Conservation (phyloP, 148 eudicot species). For the Cornus kousa region DNA sequence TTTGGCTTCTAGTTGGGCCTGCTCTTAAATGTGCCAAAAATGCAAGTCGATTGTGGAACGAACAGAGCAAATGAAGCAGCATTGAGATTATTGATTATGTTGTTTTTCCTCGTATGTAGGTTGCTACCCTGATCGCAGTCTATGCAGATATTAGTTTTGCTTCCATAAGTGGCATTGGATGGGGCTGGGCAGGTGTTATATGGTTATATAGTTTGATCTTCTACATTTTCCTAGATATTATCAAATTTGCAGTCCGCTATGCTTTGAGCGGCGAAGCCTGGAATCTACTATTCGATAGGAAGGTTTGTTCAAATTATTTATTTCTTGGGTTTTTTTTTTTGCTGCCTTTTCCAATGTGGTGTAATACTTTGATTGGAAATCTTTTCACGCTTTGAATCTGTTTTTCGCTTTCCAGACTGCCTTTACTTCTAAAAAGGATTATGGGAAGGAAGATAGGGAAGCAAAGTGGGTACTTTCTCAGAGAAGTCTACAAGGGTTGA, state of each 20-base stretch:
- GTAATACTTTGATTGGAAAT: neutral
- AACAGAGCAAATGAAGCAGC: neutral
- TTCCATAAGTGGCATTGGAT: constrained; percentile 69
- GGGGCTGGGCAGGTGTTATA: constrained; percentile 83
- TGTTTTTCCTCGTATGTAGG: constrained; percentile 32
- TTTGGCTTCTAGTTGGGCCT: neutral
- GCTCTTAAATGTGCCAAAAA: neutral
- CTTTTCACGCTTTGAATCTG: neutral
- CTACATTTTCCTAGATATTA: constrained; percentile 62
- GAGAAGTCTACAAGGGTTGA: constrained; percentile 44
- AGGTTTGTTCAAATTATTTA: constrained; percentile 34
- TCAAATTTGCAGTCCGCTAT: constrained; percentile 60
- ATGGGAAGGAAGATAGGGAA: constrained; percentile 60
- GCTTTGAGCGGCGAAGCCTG: constrained; percentile 64
- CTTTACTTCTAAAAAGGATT: constrained; percentile 53
- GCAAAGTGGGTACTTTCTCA: constrained; percentile 60
- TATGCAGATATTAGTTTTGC: constrained; percentile 73
- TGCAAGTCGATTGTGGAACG: neutral
- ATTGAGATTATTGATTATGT: constrained; percentile 3
- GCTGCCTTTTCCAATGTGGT: neutral
- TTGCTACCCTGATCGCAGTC: constrained; percentile 72
- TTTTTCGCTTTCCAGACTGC: constrained; percentile 49
- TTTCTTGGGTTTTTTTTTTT: neutral
- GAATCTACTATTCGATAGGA: constrained; percentile 58
- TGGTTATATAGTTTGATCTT: constrained; percentile 71